Base-by-base conservation (phyloP, 1,284 basidiomycete genomes). In the Melampsora americana region DNA sequence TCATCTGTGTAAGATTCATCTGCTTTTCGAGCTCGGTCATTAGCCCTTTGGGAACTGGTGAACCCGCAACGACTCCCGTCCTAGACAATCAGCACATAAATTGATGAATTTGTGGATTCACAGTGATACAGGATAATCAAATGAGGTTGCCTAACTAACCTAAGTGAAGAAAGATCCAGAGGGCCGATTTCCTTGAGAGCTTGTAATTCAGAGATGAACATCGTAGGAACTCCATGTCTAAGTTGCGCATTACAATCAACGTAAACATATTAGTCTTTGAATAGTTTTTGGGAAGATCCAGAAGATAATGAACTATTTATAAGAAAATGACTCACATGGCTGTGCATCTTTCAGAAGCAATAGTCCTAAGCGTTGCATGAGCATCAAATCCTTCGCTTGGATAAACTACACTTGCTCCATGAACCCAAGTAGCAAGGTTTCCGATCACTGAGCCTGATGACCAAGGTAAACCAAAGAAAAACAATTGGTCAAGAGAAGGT, bases 201-300 rank as follows among this genome's bases (percentile, higher is more conserved):
- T 42, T 80, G 79, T 18, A 78, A 44, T 30, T 78, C 61, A 50
- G 72, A 59, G 44, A 82, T 80, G 69, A 82, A 82, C 76, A 82
- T 81, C 5, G 81, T 81, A 1, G 82, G 82, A 0, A 83, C 82
- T 26, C 82, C 82, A 71, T 83, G 80, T 48, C 82, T 78, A 16
- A n/a, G n/a, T 79, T 60, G 50, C 6, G 14, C 46, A 23, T 11
- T 5, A 70, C 26, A 30, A 3, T n/a, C 6, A 50, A 48, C 7
- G n/a, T 20, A 20, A 28, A 1, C 11, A 53, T 6, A 26, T 23
- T 35, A 66, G n/a, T 1, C 20, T n/a, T 14, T 5, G 35, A 16
- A 39, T 20, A 6, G 20, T 39, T 62, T 9, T 66, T 14, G 39
- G 9, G 23, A n/a, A n/a, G 6, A 39, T 2, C 6, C 42, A 14